Base-by-base conservation (phyloP, 2,329 filamentous ascomycete species). In the Zymoseptoria crescenta region DNA sequence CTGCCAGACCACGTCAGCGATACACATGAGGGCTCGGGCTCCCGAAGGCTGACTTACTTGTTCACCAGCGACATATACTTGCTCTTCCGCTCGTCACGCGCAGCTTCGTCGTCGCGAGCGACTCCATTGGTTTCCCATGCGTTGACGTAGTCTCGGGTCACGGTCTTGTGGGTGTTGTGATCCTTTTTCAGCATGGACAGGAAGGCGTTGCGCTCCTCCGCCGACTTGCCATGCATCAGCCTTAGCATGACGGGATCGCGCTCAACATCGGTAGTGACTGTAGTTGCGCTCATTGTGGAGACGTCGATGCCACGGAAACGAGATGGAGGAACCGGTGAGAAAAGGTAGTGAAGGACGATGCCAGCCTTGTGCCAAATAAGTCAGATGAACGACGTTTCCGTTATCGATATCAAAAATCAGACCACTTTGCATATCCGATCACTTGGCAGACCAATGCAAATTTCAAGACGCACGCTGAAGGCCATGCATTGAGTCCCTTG, bases 81-180 rank as follows among this genome's bases (percentile, higher is more conserved):
- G 62, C 87, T 87, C 70, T 86, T 66, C 72, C 83, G 67, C 77
- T 91, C 89, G 76, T 90, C 87, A 71, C 93, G 86, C 67, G 83
- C 87, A 70, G 87, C 89, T 57, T 87, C 83, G 1, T 92, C 97
- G 82, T 97, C 94, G 50, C 87, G 82, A 63, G 82, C 85, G 52
- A 80, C 88, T 51, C 79, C 77, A 77, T 95, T 91, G 79, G 92
- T 88, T 75, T 96, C 91, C 89, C 89, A 96, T 74, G 96, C 91
- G 82, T 94, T 95, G 80, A 96, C 96, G 78, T 96, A 96, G 74
- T 94, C 89, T 72, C 94, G 88, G 28, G 92, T 83, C 52, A 91
- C 91, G 56, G 87, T 87, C 74, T 91, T 84, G 72, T 95, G 89
- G 6, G 91, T 90, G 29, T 79, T 78, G 71, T 81, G 79, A 74